Evolutionary conservation across 169 alveolate genomes (phyloP).

Genomic region (Plasmodium falciparum): DNA sequence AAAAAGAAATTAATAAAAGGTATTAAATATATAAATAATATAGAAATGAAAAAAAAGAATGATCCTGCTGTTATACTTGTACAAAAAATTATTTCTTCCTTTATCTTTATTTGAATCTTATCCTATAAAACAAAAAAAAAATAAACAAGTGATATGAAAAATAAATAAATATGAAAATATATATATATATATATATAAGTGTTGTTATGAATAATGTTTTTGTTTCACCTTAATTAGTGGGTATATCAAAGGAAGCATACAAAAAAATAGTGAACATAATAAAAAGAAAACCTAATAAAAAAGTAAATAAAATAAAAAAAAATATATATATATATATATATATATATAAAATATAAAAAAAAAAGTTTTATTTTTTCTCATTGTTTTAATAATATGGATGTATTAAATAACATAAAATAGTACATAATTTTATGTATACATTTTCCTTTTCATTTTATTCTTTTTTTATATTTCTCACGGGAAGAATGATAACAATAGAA

Average conservation of each 20-base stretch:
- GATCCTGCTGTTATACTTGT: slow-evolving; percentile 28
- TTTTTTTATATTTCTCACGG: slow-evolving; percentile 1
- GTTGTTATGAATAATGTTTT: not conserved
- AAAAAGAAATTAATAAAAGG: slow-evolving; percentile 37
- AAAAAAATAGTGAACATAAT: slow-evolving; percentile 19
- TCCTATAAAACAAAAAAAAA: slow-evolving; percentile 3
- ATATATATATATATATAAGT: not conserved
- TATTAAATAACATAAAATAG: too few relatives aligned
- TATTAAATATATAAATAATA: slow-evolving; percentile 34
- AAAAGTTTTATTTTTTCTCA: too few relatives aligned
- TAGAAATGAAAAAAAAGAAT: slow-evolving; percentile 29
- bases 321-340: not conserved
- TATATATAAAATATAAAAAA: not conserved
- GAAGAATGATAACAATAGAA: slow-evolving; percentile 25
- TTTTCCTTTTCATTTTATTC: not conserved
- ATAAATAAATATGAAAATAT: not conserved
- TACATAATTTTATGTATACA: too few relatives aligned
- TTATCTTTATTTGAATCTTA: slow-evolving; percentile 10
- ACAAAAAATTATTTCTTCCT: slow-evolving; percentile 52
- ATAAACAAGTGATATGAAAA: not conserved
- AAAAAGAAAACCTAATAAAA: slow-evolving; percentile 39
- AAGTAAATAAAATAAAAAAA: not conserved
- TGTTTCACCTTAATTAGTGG: slow-evolving; percentile 33
- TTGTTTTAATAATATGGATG: too few relatives aligned
- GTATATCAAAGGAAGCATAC: slow-evolving; percentile 22